These are phyloP conservation scores for Pyricularia sp. DNA, from an alignment of 2,329 filamentous ascomycete genomes.

Conservation along the genomic window DNA sequence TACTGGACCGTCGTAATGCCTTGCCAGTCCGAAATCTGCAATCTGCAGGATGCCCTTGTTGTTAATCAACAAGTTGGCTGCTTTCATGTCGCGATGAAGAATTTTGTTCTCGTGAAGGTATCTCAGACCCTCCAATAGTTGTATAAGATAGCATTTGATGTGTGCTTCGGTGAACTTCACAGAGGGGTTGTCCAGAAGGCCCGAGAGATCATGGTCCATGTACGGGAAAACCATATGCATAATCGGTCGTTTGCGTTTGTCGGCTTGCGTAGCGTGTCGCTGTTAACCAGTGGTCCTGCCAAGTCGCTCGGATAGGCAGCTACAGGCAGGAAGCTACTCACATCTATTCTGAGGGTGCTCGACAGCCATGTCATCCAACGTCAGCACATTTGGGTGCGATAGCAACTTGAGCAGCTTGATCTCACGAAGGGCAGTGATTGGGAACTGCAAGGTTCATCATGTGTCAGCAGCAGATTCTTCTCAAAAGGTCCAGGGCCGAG, in stretches of 20 bases:
- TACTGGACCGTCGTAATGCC: conserved; percentile 80
- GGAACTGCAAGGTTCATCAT: conserved; percentile 49
- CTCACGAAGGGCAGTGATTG: conserved; percentile 94
- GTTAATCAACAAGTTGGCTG: conserved; percentile 92
- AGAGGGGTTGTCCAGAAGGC: conserved; percentile 86
- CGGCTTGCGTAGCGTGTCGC: conserved; percentile 34
- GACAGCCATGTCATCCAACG: conserved; percentile 91
- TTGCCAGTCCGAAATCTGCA: conserved; percentile 89
- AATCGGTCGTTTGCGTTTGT: conserved; percentile 72
- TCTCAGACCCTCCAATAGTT: conserved; percentile 78
- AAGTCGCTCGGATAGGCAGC: neutral
- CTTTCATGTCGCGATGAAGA: conserved; percentile 97
- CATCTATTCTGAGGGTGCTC: conserved; percentile 60
- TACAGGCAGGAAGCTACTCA: conserved; percentile 23
- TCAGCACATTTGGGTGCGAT: conserved; percentile 81
- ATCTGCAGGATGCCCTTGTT: conserved; percentile 92
- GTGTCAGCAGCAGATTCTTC: conserved; percentile 7
- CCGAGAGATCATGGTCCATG: conserved; percentile 98
- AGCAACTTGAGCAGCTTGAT: conserved; percentile 95
- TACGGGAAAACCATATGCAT: conserved; percentile 99
- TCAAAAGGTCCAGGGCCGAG: conserved; percentile 6
- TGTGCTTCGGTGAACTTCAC: conserved; percentile 82
- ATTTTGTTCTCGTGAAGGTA: conserved; percentile 90
- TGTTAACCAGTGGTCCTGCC: neutral
- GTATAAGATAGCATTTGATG: conserved; percentile 96